Evolutionary conservation across 2,329 filamentous ascomycete genomes (phyloP), one percentile per base, ranked within the genome.

Genomic region (Lanzia echinophila): DNA sequence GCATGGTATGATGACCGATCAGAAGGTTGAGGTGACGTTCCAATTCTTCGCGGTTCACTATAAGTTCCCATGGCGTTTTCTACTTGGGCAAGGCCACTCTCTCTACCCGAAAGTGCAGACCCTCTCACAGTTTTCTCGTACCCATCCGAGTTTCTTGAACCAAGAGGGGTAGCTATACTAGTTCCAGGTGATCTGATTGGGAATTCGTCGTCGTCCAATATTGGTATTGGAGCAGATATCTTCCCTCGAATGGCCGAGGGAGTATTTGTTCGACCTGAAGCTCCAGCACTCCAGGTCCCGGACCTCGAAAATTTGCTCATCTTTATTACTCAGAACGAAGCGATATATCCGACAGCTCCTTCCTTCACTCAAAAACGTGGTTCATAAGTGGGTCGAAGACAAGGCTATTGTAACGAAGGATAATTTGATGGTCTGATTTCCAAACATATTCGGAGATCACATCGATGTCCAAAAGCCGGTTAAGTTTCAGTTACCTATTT

Each of bases 161-260:
- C 62, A 12, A 68, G 53, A n/a, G 66, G 65, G 2, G 66, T 66
- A 24, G 69, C 68, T 38, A 71, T 69, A 31, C 65, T 65, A 6
- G 72, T 63, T 10, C 70, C 73, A 2, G 73, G 73, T 31, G 72
- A 72, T 48, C 75, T 70, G 46, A 78, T 76, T 11, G 78, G 74
- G 60, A 81, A 79, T 55, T 81, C 79, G 57, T 81, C 73, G 60
- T 76, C 77, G 55, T 79, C 77, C 39, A 72, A 59, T 53, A 84
- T 77, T 1, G 80, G 80, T 46, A 84, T 84, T 13, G 82, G 82
- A 6, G 73, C 75, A 31, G 81, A 84, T 57, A 84, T 60, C 60
- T 76, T 79, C 57, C 80, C 81, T 38, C 81, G 77, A 57, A 84
- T 77, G 33, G 63, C 63, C 22, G 76, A 75, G 53, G 68, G 69